Percentiles rank a stretch among this genome's conserved stretches.
These are phyloP conservation scores for Paraconiothyrium sp. DNA, from an alignment of 2,329 filamentous ascomycete species.

Conservation along the genomic window DNA sequence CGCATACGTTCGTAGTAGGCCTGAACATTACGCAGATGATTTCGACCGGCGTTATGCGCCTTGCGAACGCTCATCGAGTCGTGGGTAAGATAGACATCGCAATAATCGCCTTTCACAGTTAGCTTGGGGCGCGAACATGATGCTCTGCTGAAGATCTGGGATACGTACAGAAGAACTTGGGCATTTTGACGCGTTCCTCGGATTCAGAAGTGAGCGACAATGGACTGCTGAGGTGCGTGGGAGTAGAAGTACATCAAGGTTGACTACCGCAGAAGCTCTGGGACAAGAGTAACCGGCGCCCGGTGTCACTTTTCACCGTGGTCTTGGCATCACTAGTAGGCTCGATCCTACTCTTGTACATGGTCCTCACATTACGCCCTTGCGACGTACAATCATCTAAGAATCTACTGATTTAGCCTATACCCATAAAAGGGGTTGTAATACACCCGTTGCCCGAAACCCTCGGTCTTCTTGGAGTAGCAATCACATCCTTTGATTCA, in stretches of 20 bases:
- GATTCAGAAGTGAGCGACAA: background rate
- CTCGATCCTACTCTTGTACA: constrained; percentile 1
- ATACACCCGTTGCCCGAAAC: too few species aligned
- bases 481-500: background rate
- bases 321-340: constrained; percentile 7
- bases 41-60: constrained; percentile 95
- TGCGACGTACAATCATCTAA: too few species aligned
- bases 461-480: too few species aligned
- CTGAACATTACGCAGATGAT: constrained; percentile 96
- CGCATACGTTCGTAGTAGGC: constrained; percentile 93
- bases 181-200: constrained; percentile 63
- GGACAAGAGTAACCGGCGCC: background rate
- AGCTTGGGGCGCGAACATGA: constrained; percentile 12
- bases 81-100: constrained; percentile 99
- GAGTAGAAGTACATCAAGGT: background rate
- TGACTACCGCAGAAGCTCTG: constrained; percentile 2
- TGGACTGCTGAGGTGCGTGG: background rate
- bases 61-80: constrained; percentile 99
- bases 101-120: constrained; percentile 78
- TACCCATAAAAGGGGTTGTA: too few species aligned
- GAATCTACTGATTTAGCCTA: too few species aligned
- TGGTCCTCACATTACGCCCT: too few species aligned
- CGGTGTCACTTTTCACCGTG: constrained; percentile 10
- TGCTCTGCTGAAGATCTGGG: constrained; percentile 17
- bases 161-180: constrained; percentile 81